Evolutionary conservation across 352 stramenopile species (phyloP).

Genomic region (Elongisporangium senticosum): DNA sequence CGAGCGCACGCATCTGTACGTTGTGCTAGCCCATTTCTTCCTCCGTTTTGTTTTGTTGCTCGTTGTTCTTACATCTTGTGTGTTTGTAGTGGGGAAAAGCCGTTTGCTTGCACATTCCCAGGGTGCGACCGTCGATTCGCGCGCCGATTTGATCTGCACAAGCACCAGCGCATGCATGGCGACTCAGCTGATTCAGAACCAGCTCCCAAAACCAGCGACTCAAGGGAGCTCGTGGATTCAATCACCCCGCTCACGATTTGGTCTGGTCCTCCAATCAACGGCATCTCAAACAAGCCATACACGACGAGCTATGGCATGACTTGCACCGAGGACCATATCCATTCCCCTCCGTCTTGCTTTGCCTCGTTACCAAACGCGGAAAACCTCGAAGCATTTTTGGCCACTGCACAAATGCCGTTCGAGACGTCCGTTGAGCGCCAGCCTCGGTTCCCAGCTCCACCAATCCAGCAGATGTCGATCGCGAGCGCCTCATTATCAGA

Average conservation of each 20-base stretch:
- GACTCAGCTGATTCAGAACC: constrained; percentile 10
- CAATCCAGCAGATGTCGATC: not conserved
- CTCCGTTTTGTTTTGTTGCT: not conserved
- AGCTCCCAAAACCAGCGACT: constrained; percentile 7
- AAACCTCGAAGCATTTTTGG: constrained; percentile 36
- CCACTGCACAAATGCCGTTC: constrained; percentile 22
- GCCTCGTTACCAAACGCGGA: constrained; percentile 21
- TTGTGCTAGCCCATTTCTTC: not conserved
- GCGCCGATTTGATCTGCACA: constrained; percentile 64
- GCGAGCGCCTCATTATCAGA: not conserved
- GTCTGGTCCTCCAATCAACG: not conserved
- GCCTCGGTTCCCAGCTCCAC: not conserved
- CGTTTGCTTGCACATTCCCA: constrained; percentile 46
- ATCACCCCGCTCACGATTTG: not conserved
- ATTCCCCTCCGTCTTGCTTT: constrained; percentile 52
- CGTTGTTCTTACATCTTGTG: not conserved
- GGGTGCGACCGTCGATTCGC: constrained; percentile 47
- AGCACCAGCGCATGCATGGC: constrained; percentile 59
- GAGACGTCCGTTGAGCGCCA: constrained; percentile 6
- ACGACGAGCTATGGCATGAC: constrained; percentile 38
- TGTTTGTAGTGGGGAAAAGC: constrained; percentile 43
- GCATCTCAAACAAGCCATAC: not conserved
- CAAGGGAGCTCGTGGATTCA: not conserved
- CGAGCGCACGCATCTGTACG: constrained; percentile 63
- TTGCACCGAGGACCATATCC: constrained; percentile 52